Base-by-base conservation (phyloP, 2,329 filamentous ascomycete species). In the Cyphellophora europaea region DNA sequence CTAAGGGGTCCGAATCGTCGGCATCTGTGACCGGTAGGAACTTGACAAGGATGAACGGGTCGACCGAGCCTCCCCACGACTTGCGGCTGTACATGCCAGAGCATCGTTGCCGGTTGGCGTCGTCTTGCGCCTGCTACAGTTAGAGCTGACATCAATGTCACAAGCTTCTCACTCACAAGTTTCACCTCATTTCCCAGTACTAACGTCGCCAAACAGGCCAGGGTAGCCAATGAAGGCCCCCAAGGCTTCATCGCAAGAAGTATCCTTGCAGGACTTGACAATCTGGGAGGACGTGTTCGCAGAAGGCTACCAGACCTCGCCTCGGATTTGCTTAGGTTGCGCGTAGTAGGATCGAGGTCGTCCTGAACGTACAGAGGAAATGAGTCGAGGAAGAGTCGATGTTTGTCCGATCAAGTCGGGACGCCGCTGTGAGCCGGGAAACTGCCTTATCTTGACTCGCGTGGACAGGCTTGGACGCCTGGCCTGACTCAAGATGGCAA, bases 81-180 rank as follows among this genome's bases (percentile, higher is more conserved):
- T 77, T 82, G 55, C 77, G 79, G 63, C 83, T 88, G 67, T 95
- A 96, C 88, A 96, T 95, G 65, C 89, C 86, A 67, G 70, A 66
- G 66, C 89, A 95, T 74, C 81, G 75, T 65, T 94, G 83, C 53
- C 77, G 71, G 53, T 89, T 82, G 21, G 79, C 72, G 33, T 83
- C 75, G 36, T 77, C 75, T 55, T 91, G 72, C 57, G 85, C 80
- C 84, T 93, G 45, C 18, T 18, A 34, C 10, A 19, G 32, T 45
- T 33, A 43, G 42, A 28, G 25, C 11, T 35, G 27, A 17, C 31
- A n/a, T n/a, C 21, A 17, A 31, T 21, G 44, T 25, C 21, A 25
- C 21, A n/a, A 8, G 21, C 21, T 8, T 25, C 25, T 30, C n/a
- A 41, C 57, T 44, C 48, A 67, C 65, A 48, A 68, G 51, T 52